These are phyloP conservation scores for Sungouiozyma intestinalis DNA, from an alignment of 805 yeast species.

Conservation along the genomic window DNA sequence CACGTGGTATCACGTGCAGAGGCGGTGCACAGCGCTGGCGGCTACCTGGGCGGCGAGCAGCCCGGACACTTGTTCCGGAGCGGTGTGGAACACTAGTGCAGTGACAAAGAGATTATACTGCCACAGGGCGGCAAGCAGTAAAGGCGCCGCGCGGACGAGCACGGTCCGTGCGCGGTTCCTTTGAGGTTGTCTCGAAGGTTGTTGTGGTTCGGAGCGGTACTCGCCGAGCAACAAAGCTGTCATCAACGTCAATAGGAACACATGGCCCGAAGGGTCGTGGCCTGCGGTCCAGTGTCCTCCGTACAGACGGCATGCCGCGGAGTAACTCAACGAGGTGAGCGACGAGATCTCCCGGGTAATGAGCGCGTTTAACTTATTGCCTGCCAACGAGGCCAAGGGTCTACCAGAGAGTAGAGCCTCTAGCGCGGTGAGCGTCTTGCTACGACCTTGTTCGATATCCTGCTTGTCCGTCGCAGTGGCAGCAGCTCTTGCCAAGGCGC, in stretches of 20 bases:
- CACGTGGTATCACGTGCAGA: background rate
- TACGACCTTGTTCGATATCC: constrained; percentile 7
- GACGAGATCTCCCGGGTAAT: background rate
- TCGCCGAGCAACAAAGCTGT: constrained; percentile 53
- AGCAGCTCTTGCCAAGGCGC: background rate
- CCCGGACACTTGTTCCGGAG: constrained; percentile 66
- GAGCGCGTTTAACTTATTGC: background rate
- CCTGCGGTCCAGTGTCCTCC: constrained; percentile 77
- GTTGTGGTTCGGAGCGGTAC: background rate
- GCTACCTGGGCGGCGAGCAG: constrained; percentile 39
- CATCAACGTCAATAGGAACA: constrained; percentile 48
- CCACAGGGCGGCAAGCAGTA: constrained; percentile 45
- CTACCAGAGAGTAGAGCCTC: background rate
- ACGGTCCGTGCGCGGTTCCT: background rate
- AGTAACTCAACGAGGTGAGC: constrained; percentile 5
- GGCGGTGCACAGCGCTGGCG: background rate
- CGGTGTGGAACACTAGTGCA: constrained; percentile 72
- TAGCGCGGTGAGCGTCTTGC: background rate
- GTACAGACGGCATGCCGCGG: constrained; percentile 38
- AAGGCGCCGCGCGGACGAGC: constrained; percentile 12
- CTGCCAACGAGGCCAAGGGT: background rate
- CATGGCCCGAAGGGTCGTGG: constrained; percentile 94
- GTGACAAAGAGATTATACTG: constrained; percentile 84
- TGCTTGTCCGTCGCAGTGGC: constrained; percentile 1
- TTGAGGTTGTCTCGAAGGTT: background rate